phyloP scores from a whole-genome alignment of 2,329 filamentous ascomycete species.

The Penicillium corylophilum region DNA sequence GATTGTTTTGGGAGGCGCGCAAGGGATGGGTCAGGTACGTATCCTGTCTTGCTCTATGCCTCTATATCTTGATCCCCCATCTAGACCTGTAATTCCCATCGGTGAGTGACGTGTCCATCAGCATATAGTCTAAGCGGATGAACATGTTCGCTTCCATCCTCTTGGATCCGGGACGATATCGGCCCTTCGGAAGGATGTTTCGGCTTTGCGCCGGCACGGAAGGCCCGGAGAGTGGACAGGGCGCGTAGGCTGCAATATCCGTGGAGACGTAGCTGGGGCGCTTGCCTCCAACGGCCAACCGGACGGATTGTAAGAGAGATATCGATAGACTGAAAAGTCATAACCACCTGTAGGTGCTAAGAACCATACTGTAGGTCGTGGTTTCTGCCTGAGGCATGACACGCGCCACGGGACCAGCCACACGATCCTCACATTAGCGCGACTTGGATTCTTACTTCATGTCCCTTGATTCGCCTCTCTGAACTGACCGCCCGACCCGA shows the following conservation, averaged over 20 bases:
- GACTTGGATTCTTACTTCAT: background rate
- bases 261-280: background rate
- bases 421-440: slow-evolving; percentile 7
- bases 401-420: slow-evolving; percentile 14
- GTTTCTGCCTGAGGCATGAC: slow-evolving; percentile 9
- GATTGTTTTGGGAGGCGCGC: slow-evolving; percentile 13
- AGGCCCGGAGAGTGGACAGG: background rate
- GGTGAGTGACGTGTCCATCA: background rate
- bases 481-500: background rate
- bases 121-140: background rate
- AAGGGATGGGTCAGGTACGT: slow-evolving; percentile 28
- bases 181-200: background rate
- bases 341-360: background rate
- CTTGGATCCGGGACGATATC: background rate
- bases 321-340: background rate
- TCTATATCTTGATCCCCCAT: no score
- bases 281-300: background rate
- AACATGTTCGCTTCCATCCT: background rate
- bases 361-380: background rate
- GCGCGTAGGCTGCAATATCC: background rate
- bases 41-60: slow-evolving; percentile 5
- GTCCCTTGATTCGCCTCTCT: background rate
- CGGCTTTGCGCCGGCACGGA: slow-evolving; percentile 3
- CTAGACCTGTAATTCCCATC: background rate
- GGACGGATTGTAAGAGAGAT: background rate